These are phyloP conservation scores for Pythium utonaiense DNA, from an alignment of 352 stramenopile species.

Conservation along the genomic window DNA sequence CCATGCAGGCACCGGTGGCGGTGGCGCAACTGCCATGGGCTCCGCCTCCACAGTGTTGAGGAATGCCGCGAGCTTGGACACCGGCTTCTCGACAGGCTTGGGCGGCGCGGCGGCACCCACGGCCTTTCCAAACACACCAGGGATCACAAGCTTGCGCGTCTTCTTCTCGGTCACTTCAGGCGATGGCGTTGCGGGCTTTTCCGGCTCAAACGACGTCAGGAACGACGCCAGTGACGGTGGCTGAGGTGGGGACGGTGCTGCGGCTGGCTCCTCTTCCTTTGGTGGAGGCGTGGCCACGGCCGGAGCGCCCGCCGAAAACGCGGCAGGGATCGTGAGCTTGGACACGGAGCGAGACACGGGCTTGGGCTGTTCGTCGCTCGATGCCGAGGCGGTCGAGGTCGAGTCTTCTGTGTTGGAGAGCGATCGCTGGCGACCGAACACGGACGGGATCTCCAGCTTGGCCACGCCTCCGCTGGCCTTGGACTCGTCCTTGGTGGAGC, in stretches of 20 bases:
- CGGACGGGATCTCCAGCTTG: slow-evolving; percentile 23
- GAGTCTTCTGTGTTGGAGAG: slow-evolving; percentile 4
- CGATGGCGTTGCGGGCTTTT: not conserved
- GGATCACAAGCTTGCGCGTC: slow-evolving; percentile 33
- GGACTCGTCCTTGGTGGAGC: slow-evolving; percentile 24
- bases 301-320: slow-evolving; percentile 27
- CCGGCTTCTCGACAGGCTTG: slow-evolving; percentile 16
- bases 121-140: slow-evolving; percentile 25
- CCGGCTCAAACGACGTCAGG: slow-evolving; percentile 14
- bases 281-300: slow-evolving; percentile 13
- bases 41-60: slow-evolving; percentile 54
- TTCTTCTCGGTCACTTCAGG: slow-evolving; percentile 13
- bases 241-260: slow-evolving; percentile 4
- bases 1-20: slow-evolving; percentile 7
- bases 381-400: not conserved
- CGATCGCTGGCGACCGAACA: slow-evolving; percentile 21
- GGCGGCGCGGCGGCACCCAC: not conserved
- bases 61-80: slow-evolving; percentile 62
- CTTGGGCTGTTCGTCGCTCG: not conserved
- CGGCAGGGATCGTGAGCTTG: slow-evolving; percentile 51
- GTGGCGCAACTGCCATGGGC: slow-evolving; percentile 12
- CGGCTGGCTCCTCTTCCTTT: slow-evolving; percentile 3
- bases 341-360: slow-evolving; percentile 47
- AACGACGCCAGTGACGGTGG: slow-evolving; percentile 18
- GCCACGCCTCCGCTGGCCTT: slow-evolving; percentile 5